Percentiles rank a stretch among this genome's conserved stretches.
phyloP scores from a whole-genome alignment of 345 rosid genomes.

The Salix caprea region DNA sequence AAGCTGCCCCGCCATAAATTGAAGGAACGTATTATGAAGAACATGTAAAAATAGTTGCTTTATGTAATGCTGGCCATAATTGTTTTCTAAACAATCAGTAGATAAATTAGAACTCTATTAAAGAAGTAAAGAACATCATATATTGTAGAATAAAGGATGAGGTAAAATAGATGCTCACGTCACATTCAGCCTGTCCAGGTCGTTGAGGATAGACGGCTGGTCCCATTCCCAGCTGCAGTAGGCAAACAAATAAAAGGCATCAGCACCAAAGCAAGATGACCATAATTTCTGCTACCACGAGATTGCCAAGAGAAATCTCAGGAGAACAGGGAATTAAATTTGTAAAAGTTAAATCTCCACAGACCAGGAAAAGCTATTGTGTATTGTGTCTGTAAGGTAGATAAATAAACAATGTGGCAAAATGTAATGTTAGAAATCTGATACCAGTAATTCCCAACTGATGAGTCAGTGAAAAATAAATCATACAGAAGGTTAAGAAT shows the following conservation, averaged over 20 bases:
- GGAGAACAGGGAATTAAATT: background rate
- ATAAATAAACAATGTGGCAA: background rate
- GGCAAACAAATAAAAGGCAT: conserved; percentile 22
- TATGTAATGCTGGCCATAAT: background rate
- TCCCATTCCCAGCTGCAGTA: conserved; percentile 55
- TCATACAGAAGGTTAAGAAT: background rate
- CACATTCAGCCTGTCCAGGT: conserved; percentile 89
- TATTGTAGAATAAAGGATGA: background rate
- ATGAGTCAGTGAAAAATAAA: background rate
- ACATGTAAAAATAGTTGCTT: background rate
- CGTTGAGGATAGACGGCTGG: conserved; percentile 69
- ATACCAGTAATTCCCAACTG: background rate
- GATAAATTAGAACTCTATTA: background rate
- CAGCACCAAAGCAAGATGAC: conserved; percentile 22
- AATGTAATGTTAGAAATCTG: background rate
- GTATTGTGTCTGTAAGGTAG: background rate
- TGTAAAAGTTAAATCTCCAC: background rate
- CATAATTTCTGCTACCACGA: background rate
- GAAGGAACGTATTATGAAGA: background rate
- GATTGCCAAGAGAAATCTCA: background rate
- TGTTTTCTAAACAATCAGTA: background rate
- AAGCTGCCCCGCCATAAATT: background rate
- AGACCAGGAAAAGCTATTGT: background rate
- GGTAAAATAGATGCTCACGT: conserved; percentile 40
- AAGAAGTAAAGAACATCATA: background rate